A percentile compares a stretch with the other conserved stretches of the same genome.
Evolutionary conservation across 225 moss, liverwort and hornwort species (phyloP).

Genomic region (Physcomitrium patens): DNA sequence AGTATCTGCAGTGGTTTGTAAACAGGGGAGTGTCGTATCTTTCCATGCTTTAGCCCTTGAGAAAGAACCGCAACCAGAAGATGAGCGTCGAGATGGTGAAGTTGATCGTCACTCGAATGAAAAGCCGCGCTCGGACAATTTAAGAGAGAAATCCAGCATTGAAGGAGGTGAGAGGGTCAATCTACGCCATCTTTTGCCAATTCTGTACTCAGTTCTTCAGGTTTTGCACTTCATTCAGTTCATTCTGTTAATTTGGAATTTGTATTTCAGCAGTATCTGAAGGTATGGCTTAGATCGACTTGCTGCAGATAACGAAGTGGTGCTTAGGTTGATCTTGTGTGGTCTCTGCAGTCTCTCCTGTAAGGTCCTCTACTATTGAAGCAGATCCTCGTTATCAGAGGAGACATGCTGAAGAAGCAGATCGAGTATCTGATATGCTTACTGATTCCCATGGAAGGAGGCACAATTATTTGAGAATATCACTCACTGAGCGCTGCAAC

Average conservation of each 20-base stretch:
- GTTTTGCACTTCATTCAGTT: constrained; percentile 14
- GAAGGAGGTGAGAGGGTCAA: constrained; percentile 27
- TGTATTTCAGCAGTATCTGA: not conserved
- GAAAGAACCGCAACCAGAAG: constrained; percentile 42
- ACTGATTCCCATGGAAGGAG: constrained; percentile 83
- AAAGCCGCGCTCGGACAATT: constrained; percentile 7
- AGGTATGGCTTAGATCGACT: not conserved
- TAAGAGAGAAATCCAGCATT: constrained; percentile 15
- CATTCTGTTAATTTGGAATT: constrained; percentile 16
- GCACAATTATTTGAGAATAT: constrained; percentile 92
- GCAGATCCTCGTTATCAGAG: constrained; percentile 20
- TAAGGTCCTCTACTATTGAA: constrained; percentile 22
- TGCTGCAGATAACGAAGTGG: not conserved
- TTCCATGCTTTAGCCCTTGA: constrained; percentile 53
- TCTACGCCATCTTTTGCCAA: not conserved
- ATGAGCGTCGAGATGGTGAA: constrained; percentile 36
- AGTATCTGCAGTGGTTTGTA: constrained; percentile 27
- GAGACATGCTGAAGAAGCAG: constrained; percentile 35
- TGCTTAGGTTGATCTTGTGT: not conserved
- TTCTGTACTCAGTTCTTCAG: not conserved
- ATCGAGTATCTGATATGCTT: constrained; percentile 75
- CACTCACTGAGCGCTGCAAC: constrained; percentile 98
- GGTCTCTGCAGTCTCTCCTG: constrained; percentile 29
- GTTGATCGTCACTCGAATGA: constrained; percentile 19
- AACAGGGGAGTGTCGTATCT: constrained; percentile 26